Evolutionary conservation across 768 basidiomycete genomes (phyloP).

Genomic region (Boletus fagicola): DNA sequence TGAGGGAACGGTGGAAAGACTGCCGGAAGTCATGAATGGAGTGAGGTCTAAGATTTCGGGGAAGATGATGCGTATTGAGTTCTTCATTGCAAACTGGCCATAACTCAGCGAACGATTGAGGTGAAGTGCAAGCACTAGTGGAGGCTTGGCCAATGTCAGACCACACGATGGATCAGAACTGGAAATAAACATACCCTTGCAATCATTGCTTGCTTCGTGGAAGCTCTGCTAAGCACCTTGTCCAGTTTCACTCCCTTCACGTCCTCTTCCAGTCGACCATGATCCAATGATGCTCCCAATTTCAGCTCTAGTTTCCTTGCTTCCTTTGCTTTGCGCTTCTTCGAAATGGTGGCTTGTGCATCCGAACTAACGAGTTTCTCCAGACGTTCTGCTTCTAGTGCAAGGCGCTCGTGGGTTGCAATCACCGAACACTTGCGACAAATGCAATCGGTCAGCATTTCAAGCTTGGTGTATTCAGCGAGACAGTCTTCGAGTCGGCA

Average conservation of each 20-base stretch:
- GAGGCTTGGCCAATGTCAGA: conserved; percentile 55
- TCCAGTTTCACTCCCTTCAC: conserved; percentile 79
- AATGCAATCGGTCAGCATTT: conserved; percentile 85
- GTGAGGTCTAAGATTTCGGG: conserved; percentile 89
- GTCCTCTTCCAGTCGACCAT: conserved; percentile 81
- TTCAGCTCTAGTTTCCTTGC: conserved; percentile 60
- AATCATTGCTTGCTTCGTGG: conserved; percentile 90
- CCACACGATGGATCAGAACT: neutral
- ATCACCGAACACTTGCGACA: conserved; percentile 89
- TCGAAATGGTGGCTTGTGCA: conserved; percentile 57
- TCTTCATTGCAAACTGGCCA: conserved; percentile 76
- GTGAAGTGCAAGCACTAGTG: conserved; percentile 82
- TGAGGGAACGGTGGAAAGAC: conserved; percentile 67
- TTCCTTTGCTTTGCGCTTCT: conserved; percentile 74
- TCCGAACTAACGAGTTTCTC: conserved; percentile 35
- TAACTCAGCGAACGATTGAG: conserved; percentile 89
- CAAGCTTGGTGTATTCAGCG: conserved; percentile 84
- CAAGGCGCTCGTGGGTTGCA: conserved; percentile 67
- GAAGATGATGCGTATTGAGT: conserved; percentile 75
- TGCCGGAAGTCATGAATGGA: conserved; percentile 81
- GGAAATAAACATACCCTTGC: conserved; percentile 56
- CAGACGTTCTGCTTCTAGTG: conserved; percentile 59
- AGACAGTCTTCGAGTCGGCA: conserved; percentile 82
- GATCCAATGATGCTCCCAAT: conserved; percentile 62
- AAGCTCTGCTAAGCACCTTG: conserved; percentile 68